phyloP scores from a whole-genome alignment of 495 filamentous ascomycete species.

The Penicillium ochrochloron region DNA sequence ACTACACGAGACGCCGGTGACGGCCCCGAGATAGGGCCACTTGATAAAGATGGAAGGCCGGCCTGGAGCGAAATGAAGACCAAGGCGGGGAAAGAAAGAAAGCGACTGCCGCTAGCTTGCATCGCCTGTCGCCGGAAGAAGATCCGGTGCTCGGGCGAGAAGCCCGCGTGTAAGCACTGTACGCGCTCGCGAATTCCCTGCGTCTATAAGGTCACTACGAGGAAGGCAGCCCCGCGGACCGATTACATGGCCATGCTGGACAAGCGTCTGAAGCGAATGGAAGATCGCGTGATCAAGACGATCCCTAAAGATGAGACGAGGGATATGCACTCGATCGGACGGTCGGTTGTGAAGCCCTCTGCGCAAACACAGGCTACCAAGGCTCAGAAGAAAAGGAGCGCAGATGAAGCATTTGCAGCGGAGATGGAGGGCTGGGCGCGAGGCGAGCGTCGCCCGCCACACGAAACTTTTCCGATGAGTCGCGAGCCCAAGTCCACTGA shows the following conservation, averaged over 20 bases:
- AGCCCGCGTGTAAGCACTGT: conserved; percentile 97
- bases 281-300: conserved; percentile 95
- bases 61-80: conserved; percentile 97
- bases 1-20: conserved; percentile 26
- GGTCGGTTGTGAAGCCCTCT: conserved; percentile 81
- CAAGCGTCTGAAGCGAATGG: conserved; percentile 91
- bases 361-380: conserved; percentile 63
- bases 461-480: conserved; percentile 59
- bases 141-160: conserved; percentile 97
- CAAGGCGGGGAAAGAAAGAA: conserved; percentile 96
- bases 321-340: conserved; percentile 63
- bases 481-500: conserved; percentile 66
- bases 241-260: conserved; percentile 99
- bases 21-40: conserved; percentile 59
- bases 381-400: conserved; percentile 77
- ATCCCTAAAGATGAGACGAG: conserved; percentile 81
- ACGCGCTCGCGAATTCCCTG: conserved; percentile 91
- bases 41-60: conserved; percentile 52
- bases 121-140: conserved; percentile 97
- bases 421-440: conserved; percentile 85
- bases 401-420: conserved; percentile 83
- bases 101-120: conserved; percentile 89
- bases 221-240: conserved; percentile 93
- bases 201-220: conserved; percentile 96
- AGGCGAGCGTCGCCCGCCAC: conserved; percentile 50